These are phyloP conservation scores for Hippophae gyantsensis DNA, from an alignment of 306 rosid species.

Conservation along the genomic window DNA sequence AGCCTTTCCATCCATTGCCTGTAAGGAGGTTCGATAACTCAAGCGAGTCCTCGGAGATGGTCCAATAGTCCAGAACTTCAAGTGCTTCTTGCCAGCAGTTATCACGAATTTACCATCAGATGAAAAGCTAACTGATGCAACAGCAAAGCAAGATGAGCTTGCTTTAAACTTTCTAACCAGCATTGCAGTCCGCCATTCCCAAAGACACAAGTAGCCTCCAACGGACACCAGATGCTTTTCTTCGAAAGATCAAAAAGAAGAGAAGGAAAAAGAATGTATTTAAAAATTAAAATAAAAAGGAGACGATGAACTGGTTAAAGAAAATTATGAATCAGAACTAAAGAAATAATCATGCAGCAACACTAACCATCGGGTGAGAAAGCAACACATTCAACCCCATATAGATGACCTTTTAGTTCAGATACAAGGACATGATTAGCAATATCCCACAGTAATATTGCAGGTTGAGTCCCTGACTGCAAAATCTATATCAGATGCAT, in stretches of 20 bases:
- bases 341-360: constrained; percentile 14
- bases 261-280: not conserved
- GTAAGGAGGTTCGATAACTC: constrained; percentile 29
- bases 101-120: constrained; percentile 46
- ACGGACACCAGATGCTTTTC: constrained; percentile 63
- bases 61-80: constrained; percentile 60
- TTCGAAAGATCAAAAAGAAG: constrained; percentile 21
- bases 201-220: constrained; percentile 55
- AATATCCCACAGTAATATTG: constrained; percentile 63
- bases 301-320: not conserved
- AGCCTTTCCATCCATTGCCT: constrained; percentile 43
- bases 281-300: constrained; percentile 8
- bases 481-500: constrained; percentile 23
- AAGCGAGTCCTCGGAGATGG: constrained; percentile 40
- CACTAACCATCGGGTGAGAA: constrained; percentile 72
- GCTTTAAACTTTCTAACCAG: constrained; percentile 59
- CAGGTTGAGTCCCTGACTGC: constrained; percentile 62
- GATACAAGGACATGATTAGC: constrained; percentile 30
- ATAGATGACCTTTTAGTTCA: constrained; percentile 55
- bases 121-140: constrained; percentile 58
- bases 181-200: constrained; percentile 55
- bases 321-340: constrained; percentile 9
- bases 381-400: constrained; percentile 55
- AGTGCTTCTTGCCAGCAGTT: constrained; percentile 69
- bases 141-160: constrained; percentile 47